Evolutionary conservation across 129 eudicot species (phyloP).

Genomic region (Tanacetum coccineum): DNA sequence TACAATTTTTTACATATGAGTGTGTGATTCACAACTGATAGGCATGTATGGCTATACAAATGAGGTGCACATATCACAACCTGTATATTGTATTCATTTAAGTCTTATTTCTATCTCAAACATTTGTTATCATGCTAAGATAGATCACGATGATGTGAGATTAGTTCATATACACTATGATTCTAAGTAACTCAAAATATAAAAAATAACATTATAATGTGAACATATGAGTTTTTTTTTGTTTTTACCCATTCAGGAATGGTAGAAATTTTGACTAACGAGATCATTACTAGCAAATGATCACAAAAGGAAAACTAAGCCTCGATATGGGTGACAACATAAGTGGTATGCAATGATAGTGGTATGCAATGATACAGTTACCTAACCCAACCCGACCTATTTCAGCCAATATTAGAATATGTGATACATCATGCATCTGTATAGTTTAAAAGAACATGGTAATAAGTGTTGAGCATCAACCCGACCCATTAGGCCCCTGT

Average conservation of each 20-base stretch:
- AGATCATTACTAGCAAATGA: neutral
- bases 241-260: neutral
- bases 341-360: too few species aligned
- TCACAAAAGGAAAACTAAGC: neutral
- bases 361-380: constrained; percentile 1
- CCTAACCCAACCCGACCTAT: neutral
- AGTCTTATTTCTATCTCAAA: neutral
- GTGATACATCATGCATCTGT: too few species aligned
- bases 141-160: too few species aligned
- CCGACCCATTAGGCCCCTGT: too few species aligned
- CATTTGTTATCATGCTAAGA: too few species aligned
- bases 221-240: neutral
- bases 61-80: constrained; percentile 39
- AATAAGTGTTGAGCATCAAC: too few species aligned
- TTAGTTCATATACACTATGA: too few species aligned
- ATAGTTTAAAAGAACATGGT: too few species aligned
- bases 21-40: constrained; percentile 67
- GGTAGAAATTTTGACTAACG: neutral
- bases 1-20: constrained; percentile 39
- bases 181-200: too few species aligned
- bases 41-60: constrained; percentile 64
- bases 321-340: neutral
- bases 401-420: too few species aligned
- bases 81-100: neutral
- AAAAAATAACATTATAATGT: too few species aligned